phyloP scores from a whole-genome alignment of 2,329 filamentous ascomycete species.

The Verruconis gallopava region DNA sequence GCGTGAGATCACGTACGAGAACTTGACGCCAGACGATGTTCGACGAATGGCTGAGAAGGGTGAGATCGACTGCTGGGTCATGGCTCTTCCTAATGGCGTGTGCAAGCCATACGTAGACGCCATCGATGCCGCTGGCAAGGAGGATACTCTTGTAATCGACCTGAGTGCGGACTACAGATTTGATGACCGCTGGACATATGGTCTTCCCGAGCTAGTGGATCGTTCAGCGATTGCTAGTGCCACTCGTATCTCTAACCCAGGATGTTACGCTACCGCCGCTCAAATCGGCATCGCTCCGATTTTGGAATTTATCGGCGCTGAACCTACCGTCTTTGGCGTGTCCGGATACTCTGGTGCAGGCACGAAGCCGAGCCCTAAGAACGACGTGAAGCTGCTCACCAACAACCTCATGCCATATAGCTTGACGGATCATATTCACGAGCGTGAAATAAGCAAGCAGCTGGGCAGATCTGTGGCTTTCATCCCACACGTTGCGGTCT shows the following conservation, averaged over 20 bases:
- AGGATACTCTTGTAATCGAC: conserved; percentile 71
- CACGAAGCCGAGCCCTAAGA: conserved; percentile 88
- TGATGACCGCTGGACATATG: conserved; percentile 74
- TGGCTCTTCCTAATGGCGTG: conserved; percentile 91
- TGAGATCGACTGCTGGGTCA: conserved; percentile 90
- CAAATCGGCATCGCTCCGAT: conserved; percentile 81
- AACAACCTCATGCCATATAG: conserved; percentile 89
- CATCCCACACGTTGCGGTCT: conserved; percentile 86
- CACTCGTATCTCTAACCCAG: conserved; percentile 79
- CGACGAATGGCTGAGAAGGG: conserved; percentile 70
- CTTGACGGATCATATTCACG: conserved; percentile 87
- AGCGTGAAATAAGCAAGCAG: conserved; percentile 74
- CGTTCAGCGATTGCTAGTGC: conserved; percentile 64
- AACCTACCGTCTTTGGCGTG: conserved; percentile 78
- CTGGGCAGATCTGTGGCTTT: conserved; percentile 67
- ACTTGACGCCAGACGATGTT: conserved; percentile 75
- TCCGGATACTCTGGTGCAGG: conserved; percentile 92
- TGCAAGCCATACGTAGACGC: conserved; percentile 92
- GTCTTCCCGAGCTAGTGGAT: conserved; percentile 72
- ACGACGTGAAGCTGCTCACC: conserved; percentile 68
- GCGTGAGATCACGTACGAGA: conserved; percentile 84
- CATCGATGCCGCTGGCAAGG: conserved; percentile 53
- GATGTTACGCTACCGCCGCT: conserved; percentile 88
- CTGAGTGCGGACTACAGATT: conserved; percentile 96
- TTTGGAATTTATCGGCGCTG: conserved; percentile 61